phyloP scores from a whole-genome alignment of 805 yeast genomes.

The Candida andamanensis region DNA sequence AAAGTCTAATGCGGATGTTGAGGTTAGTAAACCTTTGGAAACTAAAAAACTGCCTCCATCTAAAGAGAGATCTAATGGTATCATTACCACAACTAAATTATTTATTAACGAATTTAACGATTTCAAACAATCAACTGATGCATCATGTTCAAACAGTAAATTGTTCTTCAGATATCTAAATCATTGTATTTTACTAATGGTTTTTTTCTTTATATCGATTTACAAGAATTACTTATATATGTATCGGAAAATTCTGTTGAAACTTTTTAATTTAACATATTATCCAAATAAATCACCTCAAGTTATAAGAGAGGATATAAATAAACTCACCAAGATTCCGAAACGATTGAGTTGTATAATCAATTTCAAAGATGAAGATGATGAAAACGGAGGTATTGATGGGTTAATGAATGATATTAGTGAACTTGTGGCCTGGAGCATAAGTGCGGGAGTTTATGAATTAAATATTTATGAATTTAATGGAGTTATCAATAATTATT shows the following conservation, averaged over 20 bases:
- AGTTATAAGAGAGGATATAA: slow-evolving; percentile 78
- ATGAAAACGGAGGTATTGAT: slow-evolving; percentile 84
- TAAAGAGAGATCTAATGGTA: not conserved
- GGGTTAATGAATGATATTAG: slow-evolving; percentile 74
- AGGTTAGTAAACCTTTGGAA: no score
- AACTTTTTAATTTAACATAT: slow-evolving; percentile 57
- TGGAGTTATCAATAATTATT: slow-evolving; percentile 53
- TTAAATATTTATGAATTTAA: slow-evolving; percentile 75
- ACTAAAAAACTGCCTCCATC: not conserved
- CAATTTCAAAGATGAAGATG: slow-evolving; percentile 66
- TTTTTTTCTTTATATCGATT: slow-evolving; percentile 54
- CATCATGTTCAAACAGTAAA: no score
- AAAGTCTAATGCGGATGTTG: no score
- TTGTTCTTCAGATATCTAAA: slow-evolving; percentile 24
- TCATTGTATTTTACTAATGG: slow-evolving; percentile 44
- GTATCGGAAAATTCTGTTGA: slow-evolving; percentile 49
- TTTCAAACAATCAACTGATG: no score
- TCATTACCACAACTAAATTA: no score
- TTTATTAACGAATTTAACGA: no score
- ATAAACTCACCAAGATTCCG: slow-evolving; percentile 70
- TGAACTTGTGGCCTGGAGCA: slow-evolving; percentile 79
- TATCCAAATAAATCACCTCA: slow-evolving; percentile 74
- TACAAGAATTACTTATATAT: slow-evolving; percentile 48
- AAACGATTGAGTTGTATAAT: slow-evolving; percentile 70
- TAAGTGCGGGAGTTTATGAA: slow-evolving; percentile 77